Percentiles rank a stretch among this genome's conserved stretches.
Evolutionary conservation across 2,329 filamentous ascomycete species (phyloP).

Genomic region (Paecilomyces dactylethromorphus): DNA sequence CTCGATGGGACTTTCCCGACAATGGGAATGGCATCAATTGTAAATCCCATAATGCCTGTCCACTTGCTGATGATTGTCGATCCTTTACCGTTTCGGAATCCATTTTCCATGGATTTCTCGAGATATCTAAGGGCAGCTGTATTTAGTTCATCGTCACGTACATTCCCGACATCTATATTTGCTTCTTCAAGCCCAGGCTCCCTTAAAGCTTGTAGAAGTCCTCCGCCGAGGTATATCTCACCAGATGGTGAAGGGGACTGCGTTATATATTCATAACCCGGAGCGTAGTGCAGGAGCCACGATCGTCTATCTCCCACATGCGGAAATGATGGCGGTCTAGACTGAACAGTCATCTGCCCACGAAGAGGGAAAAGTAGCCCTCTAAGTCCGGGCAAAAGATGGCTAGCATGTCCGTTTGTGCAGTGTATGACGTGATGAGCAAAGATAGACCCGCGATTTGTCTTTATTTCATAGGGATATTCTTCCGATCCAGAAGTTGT

Average conservation of each 20-base stretch:
- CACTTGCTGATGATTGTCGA: slow-evolving; percentile 17
- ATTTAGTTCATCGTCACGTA: slow-evolving; percentile 5
- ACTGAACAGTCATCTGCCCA: slow-evolving; percentile 40
- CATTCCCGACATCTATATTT: slow-evolving; percentile 7
- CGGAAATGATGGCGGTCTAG: slow-evolving; percentile 13
- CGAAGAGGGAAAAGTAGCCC: slow-evolving; percentile 33
- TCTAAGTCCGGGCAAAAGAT: slow-evolving; percentile 34
- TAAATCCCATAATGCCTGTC: slow-evolving; percentile 45
- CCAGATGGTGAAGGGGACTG: slow-evolving; percentile 4
- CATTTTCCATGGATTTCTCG: slow-evolving; percentile 2
- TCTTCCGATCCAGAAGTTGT: background rate
- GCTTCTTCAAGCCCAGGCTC: background rate
- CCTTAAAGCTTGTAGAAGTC: slow-evolving; percentile 4
- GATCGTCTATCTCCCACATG: slow-evolving; percentile 15
- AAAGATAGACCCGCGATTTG: slow-evolving; percentile 28
- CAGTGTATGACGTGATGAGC: slow-evolving; percentile 34
- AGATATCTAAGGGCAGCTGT: slow-evolving; percentile 1
- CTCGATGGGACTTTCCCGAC: slow-evolving; percentile 43
- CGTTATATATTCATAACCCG: slow-evolving; percentile 13
- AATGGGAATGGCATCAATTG: slow-evolving; percentile 43
- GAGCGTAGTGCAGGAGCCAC: slow-evolving; percentile 24
- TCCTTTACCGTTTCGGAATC: slow-evolving; percentile 10
- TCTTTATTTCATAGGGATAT: slow-evolving; percentile 24
- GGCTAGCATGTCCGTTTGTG: slow-evolving; percentile 37
- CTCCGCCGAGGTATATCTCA: slow-evolving; percentile 9